Percentiles rank a stretch among this genome's conserved stretches.
These are phyloP conservation scores for Coniosporium tulheliwenetii DNA, from an alignment of 2,329 filamentous ascomycete genomes.

Conservation along the genomic window DNA sequence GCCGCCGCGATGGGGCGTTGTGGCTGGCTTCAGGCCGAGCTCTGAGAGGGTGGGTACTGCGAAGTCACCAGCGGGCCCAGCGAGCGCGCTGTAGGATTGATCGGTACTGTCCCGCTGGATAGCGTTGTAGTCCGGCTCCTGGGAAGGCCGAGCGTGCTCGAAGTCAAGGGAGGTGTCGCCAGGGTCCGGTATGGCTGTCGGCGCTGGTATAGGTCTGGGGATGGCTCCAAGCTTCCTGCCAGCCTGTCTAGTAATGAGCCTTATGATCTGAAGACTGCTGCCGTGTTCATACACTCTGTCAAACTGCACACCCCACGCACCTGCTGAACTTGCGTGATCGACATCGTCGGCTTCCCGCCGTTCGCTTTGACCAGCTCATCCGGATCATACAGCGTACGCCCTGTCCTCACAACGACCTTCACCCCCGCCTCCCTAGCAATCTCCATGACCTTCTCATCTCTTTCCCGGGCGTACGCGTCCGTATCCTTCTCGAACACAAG, in stretches of 20 bases:
- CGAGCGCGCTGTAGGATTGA: slow-evolving; percentile 41
- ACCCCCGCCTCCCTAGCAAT: slow-evolving; percentile 52
- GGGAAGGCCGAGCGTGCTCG: slow-evolving; percentile 36
- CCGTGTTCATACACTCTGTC: not conserved
- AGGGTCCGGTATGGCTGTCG: slow-evolving; percentile 45
- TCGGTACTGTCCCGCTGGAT: slow-evolving; percentile 38
- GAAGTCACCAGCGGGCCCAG: slow-evolving; percentile 55
- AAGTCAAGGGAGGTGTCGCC: slow-evolving; percentile 45
- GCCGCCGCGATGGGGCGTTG: slow-evolving; percentile 54
- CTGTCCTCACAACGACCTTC: slow-evolving; percentile 46
- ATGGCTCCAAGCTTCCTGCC: slow-evolving; percentile 48
- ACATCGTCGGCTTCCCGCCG: slow-evolving; percentile 59
- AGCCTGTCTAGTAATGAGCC: slow-evolving; percentile 22
- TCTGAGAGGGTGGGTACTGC: slow-evolving; percentile 56
- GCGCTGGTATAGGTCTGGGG: slow-evolving; percentile 43
- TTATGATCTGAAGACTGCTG: not conserved
- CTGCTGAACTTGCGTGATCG: slow-evolving; percentile 46
- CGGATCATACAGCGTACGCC: slow-evolving; percentile 59
- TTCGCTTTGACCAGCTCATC: slow-evolving; percentile 53
- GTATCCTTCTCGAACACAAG: slow-evolving; percentile 69
- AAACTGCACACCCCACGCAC: not conserved
- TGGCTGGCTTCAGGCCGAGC: slow-evolving; percentile 49
- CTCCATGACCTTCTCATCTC: slow-evolving; percentile 43
- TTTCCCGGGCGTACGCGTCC: slow-evolving; percentile 51
- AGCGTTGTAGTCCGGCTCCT: slow-evolving; percentile 44